Evolutionary conservation across 2,329 filamentous ascomycete genomes (phyloP).

Genomic region (Phyllosticta citribraziliensis): DNA sequence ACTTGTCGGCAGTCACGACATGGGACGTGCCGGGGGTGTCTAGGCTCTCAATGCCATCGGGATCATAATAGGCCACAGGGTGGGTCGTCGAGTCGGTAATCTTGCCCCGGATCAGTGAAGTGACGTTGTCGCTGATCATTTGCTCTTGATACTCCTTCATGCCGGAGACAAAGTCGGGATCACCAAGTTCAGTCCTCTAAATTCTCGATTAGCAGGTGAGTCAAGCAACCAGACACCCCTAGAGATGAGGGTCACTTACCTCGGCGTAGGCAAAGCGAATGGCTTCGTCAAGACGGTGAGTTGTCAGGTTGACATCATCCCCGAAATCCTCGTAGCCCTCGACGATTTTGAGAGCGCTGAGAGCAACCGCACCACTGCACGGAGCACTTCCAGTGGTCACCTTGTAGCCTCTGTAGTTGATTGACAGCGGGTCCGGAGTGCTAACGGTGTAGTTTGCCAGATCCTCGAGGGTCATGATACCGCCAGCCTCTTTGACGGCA

Average conservation of each 20-base stretch:
- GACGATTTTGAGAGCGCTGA: conserved; percentile 72
- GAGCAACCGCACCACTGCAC: conserved; percentile 64
- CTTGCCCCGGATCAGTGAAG: conserved; percentile 48
- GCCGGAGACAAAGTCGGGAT: conserved; percentile 63
- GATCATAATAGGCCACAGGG: conserved; percentile 65
- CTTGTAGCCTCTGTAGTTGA: conserved; percentile 53
- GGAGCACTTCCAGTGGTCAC: conserved; percentile 64
- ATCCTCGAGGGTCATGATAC: conserved; percentile 79
- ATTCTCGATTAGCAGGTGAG: background rate
- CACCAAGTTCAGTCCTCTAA: conserved; percentile 63
- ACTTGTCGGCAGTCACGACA: conserved; percentile 59
- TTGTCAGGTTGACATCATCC: conserved; percentile 54
- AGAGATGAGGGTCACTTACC: conserved; percentile 6
- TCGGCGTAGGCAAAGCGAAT: conserved; percentile 80
- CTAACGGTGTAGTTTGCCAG: conserved; percentile 62
- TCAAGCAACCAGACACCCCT: too few relatives aligned
- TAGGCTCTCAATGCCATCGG: conserved; percentile 53
- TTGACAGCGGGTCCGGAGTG: conserved; percentile 49
- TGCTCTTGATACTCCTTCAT: conserved; percentile 52
- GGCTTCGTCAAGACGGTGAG: conserved; percentile 77
- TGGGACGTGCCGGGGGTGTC: conserved; percentile 68
- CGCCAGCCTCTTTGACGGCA: conserved; percentile 57
- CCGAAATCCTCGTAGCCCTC: conserved; percentile 63
- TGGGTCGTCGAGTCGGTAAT: conserved; percentile 67
- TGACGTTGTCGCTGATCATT: conserved; percentile 56